phyloP scores from a whole-genome alignment of 225 moss, liverwort and hornwort genomes.

The Lunularia cruciata region DNA sequence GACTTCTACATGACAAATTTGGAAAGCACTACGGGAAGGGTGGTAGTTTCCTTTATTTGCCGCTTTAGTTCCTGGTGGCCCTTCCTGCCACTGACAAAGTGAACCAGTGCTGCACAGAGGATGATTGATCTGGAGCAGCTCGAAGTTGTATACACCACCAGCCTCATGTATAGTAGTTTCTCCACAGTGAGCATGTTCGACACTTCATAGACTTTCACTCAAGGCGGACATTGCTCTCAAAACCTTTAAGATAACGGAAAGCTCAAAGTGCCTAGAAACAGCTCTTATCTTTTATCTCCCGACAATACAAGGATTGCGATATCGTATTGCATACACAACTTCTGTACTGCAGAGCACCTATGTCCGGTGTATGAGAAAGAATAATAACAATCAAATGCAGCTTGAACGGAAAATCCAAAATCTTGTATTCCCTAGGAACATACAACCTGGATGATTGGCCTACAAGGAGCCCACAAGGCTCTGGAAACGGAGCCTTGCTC shows the following conservation, averaged over 20 bases:
- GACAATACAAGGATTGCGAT: background rate
- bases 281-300: background rate
- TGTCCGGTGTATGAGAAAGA: background rate
- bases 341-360: background rate
- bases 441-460: background rate
- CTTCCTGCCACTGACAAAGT: background rate
- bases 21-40: no score
- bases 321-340: background rate
- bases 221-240: background rate
- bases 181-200: no score
- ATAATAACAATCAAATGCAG: background rate
- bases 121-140: background rate
- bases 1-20: no score
- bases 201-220: no score
- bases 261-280: background rate
- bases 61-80: background rate
- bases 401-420: no score
- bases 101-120: background rate
- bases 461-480: background rate
- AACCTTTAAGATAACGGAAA: background rate
- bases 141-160: background rate
- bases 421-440: background rate
- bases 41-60: background rate
- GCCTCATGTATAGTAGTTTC: background rate
- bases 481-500: background rate